Evolutionary conservation across 2,329 filamentous ascomycete species (phyloP), one percentile per base, ranked within the genome.

Genomic region (Ascochyta viciae-villosae): DNA sequence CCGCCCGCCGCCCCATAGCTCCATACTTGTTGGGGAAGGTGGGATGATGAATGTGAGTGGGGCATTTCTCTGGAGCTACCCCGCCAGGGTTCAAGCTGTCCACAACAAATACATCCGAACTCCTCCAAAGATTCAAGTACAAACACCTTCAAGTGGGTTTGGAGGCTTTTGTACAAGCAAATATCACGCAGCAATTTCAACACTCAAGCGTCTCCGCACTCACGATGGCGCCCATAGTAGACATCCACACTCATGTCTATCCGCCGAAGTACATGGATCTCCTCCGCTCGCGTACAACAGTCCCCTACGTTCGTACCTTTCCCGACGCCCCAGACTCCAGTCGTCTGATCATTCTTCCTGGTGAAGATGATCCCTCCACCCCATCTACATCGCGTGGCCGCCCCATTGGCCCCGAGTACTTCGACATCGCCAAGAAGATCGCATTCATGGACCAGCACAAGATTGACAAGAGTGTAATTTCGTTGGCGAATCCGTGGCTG

Each of bases 401-500:
- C 3, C 92, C 93, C 3, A 86, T 97, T 39, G 94, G 92, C 22
- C 81, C 86, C 0, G 90, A 93, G 67, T 97, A 94, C 81, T 91
- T 88, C 60, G 90, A 91, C 40, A 87, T 96, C 54, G 78, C 81
- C 15, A 83, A 91, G 65, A 97, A 96, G 71, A 82, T 96, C 13
- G 82, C 86, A 44, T 96, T 97, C 78, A 97, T 97, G 93, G 83
- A 92, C 73, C 85, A 82, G 15, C 93, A 97, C 77, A 80, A 80
- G 49, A 96, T 97, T 73, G 85, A 89, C 74, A 87, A 89, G 61
- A 95, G 90, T 1, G 90, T 96, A 46, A 87, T 97, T 60, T 95
- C 91, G 0, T 86, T 96, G 22, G 93, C 93, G 13, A 97, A 97
- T 71, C 93, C 93, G 0, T 97, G 93, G 93, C 83, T 97, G 2